These are phyloP conservation scores for Podaxis sp. DNA, from an alignment of 768 basidiomycete genomes.

Conservation along the genomic window DNA sequence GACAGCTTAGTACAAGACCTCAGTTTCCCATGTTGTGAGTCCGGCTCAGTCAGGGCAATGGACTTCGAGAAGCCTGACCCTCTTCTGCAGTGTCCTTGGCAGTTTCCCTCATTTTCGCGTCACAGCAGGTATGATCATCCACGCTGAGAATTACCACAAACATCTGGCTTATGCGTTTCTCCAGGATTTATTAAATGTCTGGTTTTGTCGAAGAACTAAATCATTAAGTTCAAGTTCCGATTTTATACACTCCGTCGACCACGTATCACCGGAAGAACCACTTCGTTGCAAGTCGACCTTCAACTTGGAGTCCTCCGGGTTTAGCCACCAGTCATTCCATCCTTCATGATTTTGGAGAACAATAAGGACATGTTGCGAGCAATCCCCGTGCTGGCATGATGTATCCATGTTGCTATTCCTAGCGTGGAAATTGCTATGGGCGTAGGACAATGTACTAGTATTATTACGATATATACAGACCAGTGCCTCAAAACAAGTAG, in stretches of 20 bases:
- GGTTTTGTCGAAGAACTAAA: background rate
- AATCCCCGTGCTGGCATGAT: background rate
- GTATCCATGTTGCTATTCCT: background rate
- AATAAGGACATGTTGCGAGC: background rate
- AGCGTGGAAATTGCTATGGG: background rate
- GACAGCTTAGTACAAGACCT: conserved; percentile 4
- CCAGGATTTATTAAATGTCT: background rate
- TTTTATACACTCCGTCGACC: background rate
- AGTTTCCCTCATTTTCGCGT: conserved; percentile 4
- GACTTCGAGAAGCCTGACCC: background rate
- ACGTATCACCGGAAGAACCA: background rate
- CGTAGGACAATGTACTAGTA: no score
- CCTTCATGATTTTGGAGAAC: background rate
- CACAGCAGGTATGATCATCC: background rate
- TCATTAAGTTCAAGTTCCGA: background rate
- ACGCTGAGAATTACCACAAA: background rate
- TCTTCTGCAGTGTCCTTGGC: conserved; percentile 1
- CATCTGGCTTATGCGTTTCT: background rate
- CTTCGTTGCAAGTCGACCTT: background rate
- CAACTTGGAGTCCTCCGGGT: background rate
- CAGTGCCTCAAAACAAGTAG: no score
- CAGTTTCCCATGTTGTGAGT: conserved; percentile 7
- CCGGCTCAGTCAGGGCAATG: background rate
- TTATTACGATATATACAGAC: no score
- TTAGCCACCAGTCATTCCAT: background rate